A percentile compares a stretch with the other conserved stretches of the same genome.
Evolutionary conservation across 139 green algal species (phyloP).

Genomic region (Prasinococcaceae sp.): DNA sequence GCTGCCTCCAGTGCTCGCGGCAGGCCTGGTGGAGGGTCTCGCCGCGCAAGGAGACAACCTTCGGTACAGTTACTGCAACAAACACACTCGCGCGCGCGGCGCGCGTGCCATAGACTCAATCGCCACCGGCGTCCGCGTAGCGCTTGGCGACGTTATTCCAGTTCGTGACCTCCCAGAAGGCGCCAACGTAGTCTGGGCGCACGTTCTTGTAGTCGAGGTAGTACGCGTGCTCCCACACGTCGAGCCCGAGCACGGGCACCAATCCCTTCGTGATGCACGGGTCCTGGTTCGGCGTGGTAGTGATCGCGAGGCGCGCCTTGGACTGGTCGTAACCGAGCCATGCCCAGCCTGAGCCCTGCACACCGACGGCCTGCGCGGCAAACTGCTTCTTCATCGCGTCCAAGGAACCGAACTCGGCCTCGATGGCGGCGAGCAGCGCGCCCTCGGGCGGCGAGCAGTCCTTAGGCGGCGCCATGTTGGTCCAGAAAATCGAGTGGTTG

Average conservation of each 20-base stretch:
- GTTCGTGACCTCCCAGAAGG: conserved; percentile 92
- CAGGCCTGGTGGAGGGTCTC: no score
- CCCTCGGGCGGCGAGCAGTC: conserved; percentile 56
- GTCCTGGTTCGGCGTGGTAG: conserved; percentile 60
- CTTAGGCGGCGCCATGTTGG: conserved; percentile 68
- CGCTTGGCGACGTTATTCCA: conserved; percentile 75
- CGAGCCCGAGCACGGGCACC: conserved; percentile 79
- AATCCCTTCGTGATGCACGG: conserved; percentile 43
- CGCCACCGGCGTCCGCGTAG: conserved; percentile 32
- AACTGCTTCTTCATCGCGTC: conserved; percentile 64
- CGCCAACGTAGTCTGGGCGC: conserved; percentile 86
- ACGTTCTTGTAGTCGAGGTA: conserved; percentile 99
- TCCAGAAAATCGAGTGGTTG: conserved; percentile 96
- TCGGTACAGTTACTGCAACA: no score
- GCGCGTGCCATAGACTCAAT: no score
- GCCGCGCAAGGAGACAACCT: no score
- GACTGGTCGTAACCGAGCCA: conserved; percentile 80
- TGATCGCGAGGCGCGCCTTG: conserved; percentile 46
- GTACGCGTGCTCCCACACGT: conserved; percentile 68
- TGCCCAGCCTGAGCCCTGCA: conserved; percentile 90
- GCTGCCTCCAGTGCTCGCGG: no score
- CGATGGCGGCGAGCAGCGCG: conserved; percentile 53
- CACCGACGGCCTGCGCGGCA: conserved; percentile 50
- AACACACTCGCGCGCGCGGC: no score
- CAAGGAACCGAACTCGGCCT: conserved; percentile 75